Evolutionary conservation across 2,329 filamentous ascomycete species (phyloP).

Genomic region (Thelonectria discophora): DNA sequence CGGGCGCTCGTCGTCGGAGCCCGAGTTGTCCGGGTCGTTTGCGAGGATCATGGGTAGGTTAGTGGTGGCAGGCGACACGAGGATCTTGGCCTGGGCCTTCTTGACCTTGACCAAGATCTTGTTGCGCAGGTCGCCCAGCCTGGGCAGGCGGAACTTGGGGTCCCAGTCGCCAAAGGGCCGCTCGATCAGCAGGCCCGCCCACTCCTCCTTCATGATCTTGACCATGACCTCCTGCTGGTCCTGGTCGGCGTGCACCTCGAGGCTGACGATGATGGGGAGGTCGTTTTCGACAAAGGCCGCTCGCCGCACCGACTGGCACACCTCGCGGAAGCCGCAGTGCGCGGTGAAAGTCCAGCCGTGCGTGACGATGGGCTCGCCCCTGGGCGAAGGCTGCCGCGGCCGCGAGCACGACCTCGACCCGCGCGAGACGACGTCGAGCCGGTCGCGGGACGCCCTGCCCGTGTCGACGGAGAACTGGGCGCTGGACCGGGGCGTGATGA

Average conservation of each 20-base stretch:
- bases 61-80: conserved; percentile 44
- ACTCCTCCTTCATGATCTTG: conserved; percentile 90
- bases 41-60: conserved; percentile 42
- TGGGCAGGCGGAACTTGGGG: conserved; percentile 67
- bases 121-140: conserved; percentile 74
- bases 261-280: conserved; percentile 87
- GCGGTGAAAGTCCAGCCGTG: conserved; percentile 86
- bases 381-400: conserved; percentile 43
- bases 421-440: conserved; percentile 45
- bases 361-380: conserved; percentile 79
- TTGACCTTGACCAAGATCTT: conserved; percentile 91
- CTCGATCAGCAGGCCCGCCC: conserved; percentile 78
- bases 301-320: conserved; percentile 81
- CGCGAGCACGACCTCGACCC: conserved; percentile 37
- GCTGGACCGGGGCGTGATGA: conserved; percentile 46
- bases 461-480: conserved; percentile 40
- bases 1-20: conserved; percentile 55
- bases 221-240: conserved; percentile 94
- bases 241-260: conserved; percentile 86
- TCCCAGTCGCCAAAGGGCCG: conserved; percentile 59
- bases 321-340: conserved; percentile 86
- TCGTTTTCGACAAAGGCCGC: conserved; percentile 79
- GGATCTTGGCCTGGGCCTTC: conserved; percentile 56
- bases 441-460: conserved; percentile 48
- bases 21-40: conserved; percentile 52